Percentiles rank a stretch among this genome's conserved stretches.
Conservation (phyloP, 2,329 filamentous ascomycete species). For the Pseudogymnoascus pannorum region DNA sequence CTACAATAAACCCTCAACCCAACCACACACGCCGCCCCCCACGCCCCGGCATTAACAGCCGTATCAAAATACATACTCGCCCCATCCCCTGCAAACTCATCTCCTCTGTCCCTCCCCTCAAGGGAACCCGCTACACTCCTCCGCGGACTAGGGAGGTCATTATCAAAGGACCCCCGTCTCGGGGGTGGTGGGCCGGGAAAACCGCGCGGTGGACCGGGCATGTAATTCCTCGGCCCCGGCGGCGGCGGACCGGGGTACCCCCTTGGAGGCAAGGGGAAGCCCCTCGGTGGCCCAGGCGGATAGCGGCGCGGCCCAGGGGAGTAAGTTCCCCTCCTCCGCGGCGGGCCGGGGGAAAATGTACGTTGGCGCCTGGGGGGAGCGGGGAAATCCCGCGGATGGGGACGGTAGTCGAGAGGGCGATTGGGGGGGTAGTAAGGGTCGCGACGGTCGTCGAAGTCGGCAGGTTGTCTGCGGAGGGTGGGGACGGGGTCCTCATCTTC, state of each 20-base stretch:
- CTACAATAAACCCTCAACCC: background rate
- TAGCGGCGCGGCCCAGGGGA: background rate
- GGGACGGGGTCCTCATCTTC: background rate
- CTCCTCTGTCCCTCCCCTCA: background rate
- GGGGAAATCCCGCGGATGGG: background rate
- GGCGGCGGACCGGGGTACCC: background rate
- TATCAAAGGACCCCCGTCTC: background rate
- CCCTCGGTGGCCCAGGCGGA: background rate
- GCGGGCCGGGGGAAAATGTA: background rate
- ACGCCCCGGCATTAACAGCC: background rate
- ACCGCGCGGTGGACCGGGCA: background rate
- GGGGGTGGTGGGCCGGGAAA: background rate
- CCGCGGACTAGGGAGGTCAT: background rate
- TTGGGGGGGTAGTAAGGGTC: background rate
- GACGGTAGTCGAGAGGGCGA: background rate
- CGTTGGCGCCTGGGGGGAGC: background rate
- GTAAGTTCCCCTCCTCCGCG: background rate
- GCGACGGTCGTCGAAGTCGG: background rate
- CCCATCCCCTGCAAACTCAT: background rate
- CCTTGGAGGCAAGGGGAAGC: background rate
- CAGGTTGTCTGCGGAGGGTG: background rate
- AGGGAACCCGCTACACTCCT: background rate
- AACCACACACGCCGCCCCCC: background rate
- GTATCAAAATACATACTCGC: background rate
- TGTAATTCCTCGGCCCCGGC: background rate